phyloP scores from a whole-genome alignment of 371 early-diverging fungal species.

The Thermomucor indicae-seudaticae region DNA sequence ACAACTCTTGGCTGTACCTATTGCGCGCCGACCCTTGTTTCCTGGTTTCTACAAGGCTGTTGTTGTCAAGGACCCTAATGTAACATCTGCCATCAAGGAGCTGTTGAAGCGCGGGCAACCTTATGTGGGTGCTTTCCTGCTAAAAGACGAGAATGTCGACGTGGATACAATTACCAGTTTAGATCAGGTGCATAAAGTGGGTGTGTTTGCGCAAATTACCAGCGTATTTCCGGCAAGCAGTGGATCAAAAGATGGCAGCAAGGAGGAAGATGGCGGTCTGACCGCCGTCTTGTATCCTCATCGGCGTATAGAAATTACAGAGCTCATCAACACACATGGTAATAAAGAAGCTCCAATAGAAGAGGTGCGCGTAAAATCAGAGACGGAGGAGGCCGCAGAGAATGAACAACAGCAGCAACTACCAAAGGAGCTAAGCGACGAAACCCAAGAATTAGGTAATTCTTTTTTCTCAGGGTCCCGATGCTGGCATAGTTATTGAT shows the following conservation, averaged over 20 bases:
- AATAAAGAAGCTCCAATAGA: conserved; percentile 6
- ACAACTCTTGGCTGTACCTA: conserved; percentile 89
- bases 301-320: conserved; percentile 80
- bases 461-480: too few species aligned
- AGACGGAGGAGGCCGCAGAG: neutral
- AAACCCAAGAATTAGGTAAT: too few species aligned
- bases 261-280: conserved; percentile 72
- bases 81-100: conserved; percentile 87
- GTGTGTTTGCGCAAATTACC: conserved; percentile 97
- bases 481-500: too few species aligned
- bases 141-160: conserved; percentile 85
- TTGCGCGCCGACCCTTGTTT: conserved; percentile 91
- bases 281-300: conserved; percentile 95
- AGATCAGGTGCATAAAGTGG: conserved; percentile 82
- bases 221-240: conserved; percentile 84
- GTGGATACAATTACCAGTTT: conserved; percentile 75
- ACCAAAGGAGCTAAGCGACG: too few species aligned
- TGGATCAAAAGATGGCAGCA: conserved; percentile 17
- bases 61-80: conserved; percentile 89
- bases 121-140: conserved; percentile 90
- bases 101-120: conserved; percentile 89
- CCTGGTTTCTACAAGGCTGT: conserved; percentile 97
- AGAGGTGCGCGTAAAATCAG: conserved; percentile 1
- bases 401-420: too few species aligned
- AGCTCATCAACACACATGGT: conserved; percentile 31